Base-by-base conservation (phyloP, 2,329 filamentous ascomycete genomes). In the Sclerotinia minor region DNA sequence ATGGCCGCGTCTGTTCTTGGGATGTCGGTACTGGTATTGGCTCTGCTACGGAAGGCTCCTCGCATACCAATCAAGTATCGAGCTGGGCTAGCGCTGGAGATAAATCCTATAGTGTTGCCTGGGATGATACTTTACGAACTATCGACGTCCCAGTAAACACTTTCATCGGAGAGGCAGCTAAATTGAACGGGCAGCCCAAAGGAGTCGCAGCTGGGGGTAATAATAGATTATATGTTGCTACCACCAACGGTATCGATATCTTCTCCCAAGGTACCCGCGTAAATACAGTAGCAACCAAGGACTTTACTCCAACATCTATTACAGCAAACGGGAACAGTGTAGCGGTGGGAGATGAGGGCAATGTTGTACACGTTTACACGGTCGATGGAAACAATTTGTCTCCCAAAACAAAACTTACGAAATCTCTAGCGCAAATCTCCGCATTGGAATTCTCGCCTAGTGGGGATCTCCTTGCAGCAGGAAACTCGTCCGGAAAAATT, bases 121-220 rank as follows among this genome's bases (percentile, higher is more conserved):
- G 94, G 95, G 95, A 99, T 76, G 95, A 99, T 78, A 92, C 89
- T 0, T 83, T 98, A 47, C 89, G 93, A 70, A 89, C 86, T 54
- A 84, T 96, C 47, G 93, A 96, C 72, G 84, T 90, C 68, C 84
- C 87, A 0, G 87, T 89, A 64, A 89, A 87, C 75, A 91, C 89
- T 0, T 97, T 96, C 78, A 84, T 89, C 7, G 92, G 91, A 67
- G 83, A 84, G 61, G 82, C 87, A 1, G 80, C 84, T 44, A 89
- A 90, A 76, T 84, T 96, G 26, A 83, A 86, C 3, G 89, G 89
- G 24, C 95, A 98, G 76, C 95, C 95, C 2, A 94, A 91, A 79
- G 90, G 89, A 49, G 81, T 94, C 50, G 83, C 85, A 8, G 82
- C 83, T 38, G 83, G 87, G 4, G 81, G 79, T 52, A 78, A 79